These are phyloP conservation scores for Penicillium polonicum DNA, from an alignment of 2,329 filamentous ascomycete species.

Conservation along the genomic window DNA sequence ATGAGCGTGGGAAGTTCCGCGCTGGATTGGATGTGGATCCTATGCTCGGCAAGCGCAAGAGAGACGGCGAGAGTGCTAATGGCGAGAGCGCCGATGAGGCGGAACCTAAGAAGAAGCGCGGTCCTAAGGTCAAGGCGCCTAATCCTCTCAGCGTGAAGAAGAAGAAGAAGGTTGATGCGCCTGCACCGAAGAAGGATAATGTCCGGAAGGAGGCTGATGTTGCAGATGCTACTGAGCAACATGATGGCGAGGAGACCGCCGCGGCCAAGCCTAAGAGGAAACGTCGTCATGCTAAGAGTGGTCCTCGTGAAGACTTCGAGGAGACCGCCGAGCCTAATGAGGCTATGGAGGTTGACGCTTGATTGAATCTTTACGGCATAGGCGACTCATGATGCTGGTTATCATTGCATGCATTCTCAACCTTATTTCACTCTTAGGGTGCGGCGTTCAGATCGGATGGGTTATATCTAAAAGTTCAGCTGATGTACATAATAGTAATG, in stretches of 20 bases:
- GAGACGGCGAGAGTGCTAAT: constrained; percentile 25
- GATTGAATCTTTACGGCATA: constrained; percentile 10
- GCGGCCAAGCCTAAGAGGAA: constrained; percentile 37
- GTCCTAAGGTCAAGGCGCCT: constrained; percentile 42
- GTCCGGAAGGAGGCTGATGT: constrained; percentile 10
- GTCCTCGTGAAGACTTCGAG: constrained; percentile 21
- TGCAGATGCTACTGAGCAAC: constrained; percentile 22
- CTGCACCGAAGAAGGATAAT: constrained; percentile 22
- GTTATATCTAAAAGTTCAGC: constrained; percentile 26
- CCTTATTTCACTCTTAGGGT: constrained; percentile 16
- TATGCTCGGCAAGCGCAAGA: constrained; percentile 36
- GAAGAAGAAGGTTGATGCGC: constrained; percentile 37
- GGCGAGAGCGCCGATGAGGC: constrained; percentile 18
- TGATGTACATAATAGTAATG: constrained; percentile 15
- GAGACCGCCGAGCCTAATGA: constrained; percentile 18
- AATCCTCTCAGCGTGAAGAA: constrained; percentile 52
- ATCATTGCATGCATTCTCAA: constrained; percentile 16
- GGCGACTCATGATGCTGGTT: constrained; percentile 14
- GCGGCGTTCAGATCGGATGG: constrained; percentile 34
- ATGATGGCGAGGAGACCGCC: constrained; percentile 25
- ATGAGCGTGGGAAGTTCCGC: constrained; percentile 49
- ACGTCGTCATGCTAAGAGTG: constrained; percentile 36
- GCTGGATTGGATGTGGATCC: constrained; percentile 39
- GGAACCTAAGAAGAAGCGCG: constrained; percentile 35
- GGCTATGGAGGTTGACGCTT: constrained; percentile 23